These are phyloP conservation scores for Solanum virginianum DNA, from an alignment of 257 asterid genomes.

Conservation along the genomic window DNA sequence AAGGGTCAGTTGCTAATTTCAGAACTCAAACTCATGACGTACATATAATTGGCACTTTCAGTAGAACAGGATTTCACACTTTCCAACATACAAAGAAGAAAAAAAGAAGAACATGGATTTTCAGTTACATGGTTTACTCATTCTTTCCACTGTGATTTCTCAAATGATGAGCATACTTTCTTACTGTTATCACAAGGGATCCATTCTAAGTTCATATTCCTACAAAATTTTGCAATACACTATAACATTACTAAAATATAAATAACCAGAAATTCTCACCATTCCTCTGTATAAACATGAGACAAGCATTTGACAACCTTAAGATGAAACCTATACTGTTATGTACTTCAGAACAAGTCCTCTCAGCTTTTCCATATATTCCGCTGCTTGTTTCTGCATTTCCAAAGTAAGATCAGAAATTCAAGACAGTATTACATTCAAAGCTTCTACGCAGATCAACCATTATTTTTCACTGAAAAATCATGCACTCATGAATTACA, in stretches of 20 bases:
- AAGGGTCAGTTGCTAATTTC: background rate
- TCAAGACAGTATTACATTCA: background rate
- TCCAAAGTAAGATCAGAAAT: background rate
- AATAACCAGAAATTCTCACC: background rate
- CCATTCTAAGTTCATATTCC: background rate
- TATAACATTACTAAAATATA: background rate
- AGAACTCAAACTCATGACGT: background rate
- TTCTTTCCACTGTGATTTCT: background rate
- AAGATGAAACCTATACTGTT: slow-evolving; percentile 33
- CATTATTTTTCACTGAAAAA: too few species aligned
- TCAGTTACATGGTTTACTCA: background rate
- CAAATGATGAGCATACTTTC: background rate
- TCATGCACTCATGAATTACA: background rate
- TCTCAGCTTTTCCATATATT: slow-evolving; percentile 78
- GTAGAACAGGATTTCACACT: background rate
- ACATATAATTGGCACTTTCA: background rate
- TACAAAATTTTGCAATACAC: background rate
- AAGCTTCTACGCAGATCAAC: background rate
- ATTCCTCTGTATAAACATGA: background rate
- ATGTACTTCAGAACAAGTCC: slow-evolving; percentile 68
- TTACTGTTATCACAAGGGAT: background rate
- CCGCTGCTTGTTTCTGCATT: slow-evolving; percentile 68
- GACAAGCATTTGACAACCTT: background rate
- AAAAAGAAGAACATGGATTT: background rate
- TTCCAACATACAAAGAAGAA: background rate